phyloP scores from a whole-genome alignment of 805 yeast genomes.

The Candida loeiensis region DNA sequence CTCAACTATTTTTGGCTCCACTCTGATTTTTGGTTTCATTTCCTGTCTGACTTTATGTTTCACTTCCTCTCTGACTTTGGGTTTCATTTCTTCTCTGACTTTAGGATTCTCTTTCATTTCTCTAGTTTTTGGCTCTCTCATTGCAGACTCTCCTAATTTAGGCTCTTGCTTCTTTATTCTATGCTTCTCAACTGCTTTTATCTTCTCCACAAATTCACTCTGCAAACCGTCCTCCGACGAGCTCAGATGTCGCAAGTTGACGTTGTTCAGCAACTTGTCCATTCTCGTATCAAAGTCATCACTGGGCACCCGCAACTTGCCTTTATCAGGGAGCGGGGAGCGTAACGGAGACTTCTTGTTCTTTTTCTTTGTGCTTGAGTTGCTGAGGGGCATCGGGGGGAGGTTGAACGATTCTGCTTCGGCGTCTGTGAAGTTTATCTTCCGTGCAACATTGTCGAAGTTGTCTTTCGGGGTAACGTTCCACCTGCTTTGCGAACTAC shows the following conservation, averaged over 20 bases:
- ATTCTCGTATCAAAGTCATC: constrained; percentile 8
- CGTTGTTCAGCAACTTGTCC: neutral
- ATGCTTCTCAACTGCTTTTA: too few species aligned
- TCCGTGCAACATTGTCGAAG: constrained; percentile 29
- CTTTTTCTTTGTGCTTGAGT: constrained; percentile 17
- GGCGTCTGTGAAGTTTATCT: constrained; percentile 33
- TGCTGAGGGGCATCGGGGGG: constrained; percentile 25
- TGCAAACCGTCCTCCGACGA: too few species aligned
- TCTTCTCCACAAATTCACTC: too few species aligned
- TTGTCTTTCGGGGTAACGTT: constrained; percentile 15
- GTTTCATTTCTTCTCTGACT: too few species aligned
- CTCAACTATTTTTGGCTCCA: too few species aligned
- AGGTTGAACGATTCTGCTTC: constrained; percentile 30
- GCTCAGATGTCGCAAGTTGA: too few species aligned
- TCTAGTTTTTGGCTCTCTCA: constrained; percentile 1
- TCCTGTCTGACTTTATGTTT: too few species aligned
- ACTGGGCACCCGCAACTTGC: constrained; percentile 2
- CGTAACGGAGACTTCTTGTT: constrained; percentile 29
- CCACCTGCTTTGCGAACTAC: constrained; percentile 6
- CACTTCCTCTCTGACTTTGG: too few species aligned
- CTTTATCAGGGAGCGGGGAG: constrained; percentile 27
- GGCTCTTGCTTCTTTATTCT: too few species aligned
- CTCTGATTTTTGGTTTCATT: too few species aligned
- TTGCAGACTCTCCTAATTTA: neutral
- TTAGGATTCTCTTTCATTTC: neutral